phyloP scores from a whole-genome alignment of 1,284 basidiomycete genomes.

The Austroboletus niveus region DNA sequence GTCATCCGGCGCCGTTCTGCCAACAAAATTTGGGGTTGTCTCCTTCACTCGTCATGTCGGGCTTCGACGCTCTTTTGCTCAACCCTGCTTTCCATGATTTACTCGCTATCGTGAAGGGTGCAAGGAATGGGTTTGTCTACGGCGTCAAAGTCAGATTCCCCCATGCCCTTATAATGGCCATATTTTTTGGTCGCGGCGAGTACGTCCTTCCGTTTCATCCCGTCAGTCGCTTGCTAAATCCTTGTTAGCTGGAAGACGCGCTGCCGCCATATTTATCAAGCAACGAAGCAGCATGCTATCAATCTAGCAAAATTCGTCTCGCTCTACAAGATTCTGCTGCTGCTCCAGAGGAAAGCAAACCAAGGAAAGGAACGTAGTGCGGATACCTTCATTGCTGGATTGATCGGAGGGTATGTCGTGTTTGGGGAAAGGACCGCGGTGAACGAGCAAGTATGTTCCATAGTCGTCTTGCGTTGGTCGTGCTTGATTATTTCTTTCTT shows the following conservation, averaged over 20 bases:
- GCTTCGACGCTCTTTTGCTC: conserved; percentile 40
- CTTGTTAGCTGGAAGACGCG: conserved; percentile 65
- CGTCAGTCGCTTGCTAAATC: conserved; percentile 10
- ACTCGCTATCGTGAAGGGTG: conserved; percentile 91
- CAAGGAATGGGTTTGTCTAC: conserved; percentile 91
- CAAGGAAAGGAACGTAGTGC: conserved; percentile 76
- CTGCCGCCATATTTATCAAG: conserved; percentile 68
- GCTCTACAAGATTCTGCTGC: conserved; percentile 85
- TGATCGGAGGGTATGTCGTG: conserved; percentile 89
- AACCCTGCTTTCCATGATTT: conserved; percentile 87
- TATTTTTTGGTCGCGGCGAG: conserved; percentile 90
- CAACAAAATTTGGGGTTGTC: neutral
- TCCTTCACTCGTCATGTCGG: conserved; percentile 21
- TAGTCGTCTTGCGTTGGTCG: neutral
- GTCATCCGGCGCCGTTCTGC: neutral
- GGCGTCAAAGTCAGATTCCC: conserved; percentile 94
- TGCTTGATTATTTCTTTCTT: conserved; percentile 1
- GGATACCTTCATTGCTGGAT: conserved; percentile 92
- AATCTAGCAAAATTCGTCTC: conserved; percentile 94
- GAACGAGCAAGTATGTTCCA: conserved; percentile 85
- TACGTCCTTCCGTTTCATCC: conserved; percentile 40
- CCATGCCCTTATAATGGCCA: conserved; percentile 99
- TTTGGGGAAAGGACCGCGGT: conserved; percentile 96
- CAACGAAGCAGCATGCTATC: conserved; percentile 87
- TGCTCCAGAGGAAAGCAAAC: conserved; percentile 80